Conservation (phyloP, 192 early-diverging fungal species). For the Fimicolochytrium jonesii region DNA sequence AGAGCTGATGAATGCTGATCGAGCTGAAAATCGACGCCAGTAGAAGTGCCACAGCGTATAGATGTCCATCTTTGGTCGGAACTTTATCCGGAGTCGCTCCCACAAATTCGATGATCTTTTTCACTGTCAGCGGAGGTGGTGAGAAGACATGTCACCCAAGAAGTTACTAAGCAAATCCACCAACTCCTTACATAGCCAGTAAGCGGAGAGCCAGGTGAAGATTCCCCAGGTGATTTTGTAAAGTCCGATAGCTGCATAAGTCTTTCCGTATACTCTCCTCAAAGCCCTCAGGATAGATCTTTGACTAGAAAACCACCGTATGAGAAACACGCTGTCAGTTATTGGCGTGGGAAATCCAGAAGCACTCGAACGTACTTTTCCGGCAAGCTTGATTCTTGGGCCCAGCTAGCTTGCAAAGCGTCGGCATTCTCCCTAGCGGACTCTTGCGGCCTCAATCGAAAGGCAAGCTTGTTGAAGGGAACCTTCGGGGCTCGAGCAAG, state of each 20-base stretch:
- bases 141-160: no score
- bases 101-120: slow-evolving; percentile 26
- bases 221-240: slow-evolving; percentile 61
- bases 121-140: slow-evolving; percentile 13
- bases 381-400: no score
- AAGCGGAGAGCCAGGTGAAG: slow-evolving; percentile 59
- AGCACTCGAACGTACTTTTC: no score
- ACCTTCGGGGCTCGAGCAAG: slow-evolving; percentile 26
- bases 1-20: slow-evolving; percentile 40
- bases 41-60: slow-evolving; percentile 54
- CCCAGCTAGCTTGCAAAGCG: slow-evolving; percentile 45
- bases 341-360: no score
- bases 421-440: slow-evolving; percentile 48
- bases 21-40: slow-evolving; percentile 42
- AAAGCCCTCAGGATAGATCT: slow-evolving; percentile 53
- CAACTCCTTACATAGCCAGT: slow-evolving; percentile 40
- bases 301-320: slow-evolving; percentile 29
- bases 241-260: slow-evolving; percentile 50
- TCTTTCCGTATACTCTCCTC: slow-evolving; percentile 44
- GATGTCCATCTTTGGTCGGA: slow-evolving; percentile 35
- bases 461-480: slow-evolving; percentile 40
- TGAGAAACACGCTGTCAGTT: not conserved
- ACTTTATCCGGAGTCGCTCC: not conserved
- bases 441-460: slow-evolving; percentile 48
- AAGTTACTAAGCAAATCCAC: no score